Base-by-base conservation (phyloP, 192 early-diverging fungal species). In the Thamnidium elegans region DNA sequence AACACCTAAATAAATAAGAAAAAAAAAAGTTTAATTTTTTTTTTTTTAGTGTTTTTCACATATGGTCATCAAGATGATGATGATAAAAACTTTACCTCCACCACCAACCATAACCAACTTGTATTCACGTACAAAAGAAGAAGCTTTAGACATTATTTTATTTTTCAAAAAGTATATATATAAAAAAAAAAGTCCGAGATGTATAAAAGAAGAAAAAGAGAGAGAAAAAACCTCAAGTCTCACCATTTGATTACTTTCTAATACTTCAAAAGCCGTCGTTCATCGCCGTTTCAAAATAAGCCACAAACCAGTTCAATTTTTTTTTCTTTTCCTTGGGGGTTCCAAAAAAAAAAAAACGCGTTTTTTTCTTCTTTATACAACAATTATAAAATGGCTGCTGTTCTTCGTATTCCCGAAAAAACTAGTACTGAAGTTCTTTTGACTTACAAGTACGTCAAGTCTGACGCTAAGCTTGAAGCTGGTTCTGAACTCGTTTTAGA, bases 71-170 rank as follows among this genome's bases (percentile, higher is more conserved):
- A 34, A 26, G 17, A 53, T 19, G 30, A 34, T 19, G 50, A 45
- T 58, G 5, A 43, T 32, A 23, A 32, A 31, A 50, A 36, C 55
- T 73, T 53, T 80, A 84, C 90, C 90, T 72, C 90, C 90, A 62
- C 90, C 90, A 66, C 90, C 90, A 31, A 92, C 90, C 55, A 92
- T 87, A 17, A 92, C 90, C 39, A 92, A 81, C 66, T 92, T 92
- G 78, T 89, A 92, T 68, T 76, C 74, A 55, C 74, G 69, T 50
- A 76, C 53, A 71, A 76, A 76, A 32, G 74, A 70, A 42, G 68
- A 70, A 34, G 74, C 61, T 32, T 76, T 76, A 30, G 73, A 68
- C 72, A 74, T 74, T 46, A 21, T 68, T 36, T 36, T n/a, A n/a
- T 39, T 39, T 39, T 39, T 39, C 9, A 39, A 39, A 39, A 39